Base-by-base conservation (phyloP, 441 rosid species). In the Codiaeum variegatum region DNA sequence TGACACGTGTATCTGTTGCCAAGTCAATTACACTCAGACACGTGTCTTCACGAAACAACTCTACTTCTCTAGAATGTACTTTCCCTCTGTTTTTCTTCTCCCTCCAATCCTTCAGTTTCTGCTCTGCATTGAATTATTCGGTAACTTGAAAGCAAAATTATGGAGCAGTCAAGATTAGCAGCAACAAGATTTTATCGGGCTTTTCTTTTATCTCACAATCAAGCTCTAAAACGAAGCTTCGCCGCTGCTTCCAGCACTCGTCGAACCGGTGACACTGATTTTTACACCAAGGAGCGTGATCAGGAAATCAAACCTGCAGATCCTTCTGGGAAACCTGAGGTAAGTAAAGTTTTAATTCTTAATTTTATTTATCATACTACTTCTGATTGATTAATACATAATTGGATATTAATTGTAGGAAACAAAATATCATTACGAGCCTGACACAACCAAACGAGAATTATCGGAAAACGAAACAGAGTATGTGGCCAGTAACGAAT, bases 91-190 rank as follows among this genome's bases (percentile, higher is more conserved):
- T 31, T 29, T 68, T 42, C 18, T 16, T 8, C 44, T n/a, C 31
- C 47, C 23, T 52, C 23, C 12, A 9, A 8, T 3, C 29, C 4
- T 56, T 26, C 34, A 4, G 24, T 19, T n/a, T n/a, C 26, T 51
- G 9, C 24, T n/a, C 21, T 51, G 2, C 56, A 7, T 51, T 5
- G 19, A 6, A 2, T 15, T 1, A 36, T 19, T 62, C 62, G 42
- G 3, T 12, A 64, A 16, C 2, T n/a, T 5, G 29, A 62, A 74
- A 49, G 60, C 42, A 24, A 36, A 24, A 65, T 40, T 40, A 84
- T 67, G 75, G 81, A 76, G 85, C 92, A 77, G 61, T 87, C 85
- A 21, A 79, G 86, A 64, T 15, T 88, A 46, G 84, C 80, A 66
- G 80, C 80, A 21, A 46, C 74, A 9, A 76, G 81, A 10, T 66